Base-by-base conservation (phyloP, 2,329 filamentous ascomycete species). In the Cercospora sesami region DNA sequence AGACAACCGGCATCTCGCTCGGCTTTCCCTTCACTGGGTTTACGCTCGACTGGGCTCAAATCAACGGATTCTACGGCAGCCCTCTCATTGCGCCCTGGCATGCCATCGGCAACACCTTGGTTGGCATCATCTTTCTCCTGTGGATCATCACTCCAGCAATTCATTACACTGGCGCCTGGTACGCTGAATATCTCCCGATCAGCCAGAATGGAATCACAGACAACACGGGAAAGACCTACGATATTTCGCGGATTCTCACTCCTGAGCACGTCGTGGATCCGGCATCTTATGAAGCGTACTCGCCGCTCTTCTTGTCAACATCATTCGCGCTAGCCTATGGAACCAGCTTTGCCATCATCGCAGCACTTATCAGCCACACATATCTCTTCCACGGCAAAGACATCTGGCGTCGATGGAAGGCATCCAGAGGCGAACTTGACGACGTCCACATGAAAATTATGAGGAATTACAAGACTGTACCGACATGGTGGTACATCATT, bases 31-130 rank as follows among this genome's bases (percentile, higher is more conserved):
- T 74, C 61, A 91, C 94, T 69, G 92, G 92, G 0, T 77, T 96
- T 75, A 96, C 92, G 0, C 94, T 96, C 74, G 93, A 96, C 80
- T 96, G 93, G 93, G 91, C 92, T 0, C 92, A 96, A 53, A 90
- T 96, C 71, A 75, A 72, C 51, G 92, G 92, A 0, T 87, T 94
- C 75, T 94, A 95, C 75, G 91, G 92, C 26, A 95, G 91, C 3
- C 93, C 79, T 0, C 74, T 81, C 1, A 69, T 80, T 2, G 67
- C 71, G 60, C 74, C 77, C 4, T 79, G 77, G 68, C 79, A 77
- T 73, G 79, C 79, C 42, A 74, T 72, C 28, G 71, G 77, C 18
- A 79, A 75, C 51, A 72, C 66, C 5, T 58, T 67, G 4, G 63
- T 72, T 14, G 73, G 72, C 5, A 69, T 75, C 23, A 53, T 75